Base-by-base conservation (phyloP, 1,284 basidiomycete species). In the Neonothopanus nambi region DNA sequence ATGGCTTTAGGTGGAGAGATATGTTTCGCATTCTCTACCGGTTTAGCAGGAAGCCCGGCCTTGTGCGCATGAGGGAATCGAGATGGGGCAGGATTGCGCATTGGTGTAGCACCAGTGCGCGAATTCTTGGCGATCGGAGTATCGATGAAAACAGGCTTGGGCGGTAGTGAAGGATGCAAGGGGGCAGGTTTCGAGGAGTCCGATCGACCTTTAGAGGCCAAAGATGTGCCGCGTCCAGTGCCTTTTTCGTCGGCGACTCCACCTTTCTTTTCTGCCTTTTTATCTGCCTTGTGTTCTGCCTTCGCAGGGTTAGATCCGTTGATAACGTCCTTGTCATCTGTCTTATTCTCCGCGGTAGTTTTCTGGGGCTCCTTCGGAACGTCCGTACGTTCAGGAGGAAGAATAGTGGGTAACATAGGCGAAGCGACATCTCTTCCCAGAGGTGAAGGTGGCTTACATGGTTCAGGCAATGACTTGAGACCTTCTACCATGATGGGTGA, bases 401-500 rank as follows among this genome's bases (percentile, higher is more conserved):
- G 49, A 21, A 40, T 35, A 26, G 24, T 38, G 26, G 52, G 42
- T 15, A 45, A 44, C 9, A 24, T 18, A n/a, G 52, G 39, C 18
- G 39, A 47, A 24, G 36, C n/a, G 6, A 48, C 38, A 12, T 37
- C 33, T 18, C 37, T 50, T 24, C 21, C 23, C 33, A 47, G 40
- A n/a, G 33, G 43, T 23, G 50, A 42, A 33, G 38, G 56, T 3
- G 55, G 54, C 18, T 67, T 64, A 8, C 63, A 63, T 1, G 74
- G 69, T 48, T 79, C 81, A 5, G 86, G 86, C 15, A 89, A 69
- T 13, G 85, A 77, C 63, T 72, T 84, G 50, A 89, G 69, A 36
- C 82, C 76, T 59, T 82, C 85, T 47, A 82, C 79, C 39, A 86
- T 73, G 46, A 89, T 87, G 0, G 87, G 87, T 2, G 87, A 89